Percentiles rank a stretch among this genome's conserved stretches.
Evolutionary conservation across 1,284 basidiomycete species (phyloP).

Genomic region (Pyrrhoderma noxium): DNA sequence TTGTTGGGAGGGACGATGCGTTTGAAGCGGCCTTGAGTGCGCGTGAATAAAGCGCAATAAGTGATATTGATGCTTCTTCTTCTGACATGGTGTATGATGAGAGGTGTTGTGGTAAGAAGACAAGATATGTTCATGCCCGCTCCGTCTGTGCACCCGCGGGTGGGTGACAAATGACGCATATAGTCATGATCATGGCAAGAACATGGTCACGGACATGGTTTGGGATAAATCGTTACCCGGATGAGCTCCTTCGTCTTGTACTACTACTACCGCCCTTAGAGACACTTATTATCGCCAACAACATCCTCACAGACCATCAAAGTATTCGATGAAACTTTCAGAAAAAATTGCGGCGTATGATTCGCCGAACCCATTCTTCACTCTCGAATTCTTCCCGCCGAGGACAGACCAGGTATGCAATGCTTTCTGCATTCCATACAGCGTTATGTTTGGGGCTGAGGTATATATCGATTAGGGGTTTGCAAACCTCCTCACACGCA

Average conservation of each 20-base stretch:
- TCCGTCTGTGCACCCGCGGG: too few species aligned
- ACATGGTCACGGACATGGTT: background rate
- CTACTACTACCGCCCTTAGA: too few species aligned
- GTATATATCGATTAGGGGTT: slow-evolving; percentile 52
- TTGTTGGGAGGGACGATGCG: slow-evolving; percentile 39
- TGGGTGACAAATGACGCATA: background rate
- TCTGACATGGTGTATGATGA: slow-evolving; percentile 13
- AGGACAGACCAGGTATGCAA: slow-evolving; percentile 71
- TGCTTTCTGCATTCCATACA: background rate
- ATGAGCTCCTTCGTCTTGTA: too few species aligned
- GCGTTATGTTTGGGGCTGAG: slow-evolving; percentile 10
- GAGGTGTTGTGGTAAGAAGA: background rate
- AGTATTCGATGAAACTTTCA: slow-evolving; percentile 58
- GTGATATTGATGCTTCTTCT: slow-evolving; percentile 21
- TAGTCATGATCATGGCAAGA: background rate
- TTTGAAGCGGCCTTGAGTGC: slow-evolving; percentile 38
- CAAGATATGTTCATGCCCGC: too few species aligned
- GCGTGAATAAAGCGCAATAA: slow-evolving; percentile 37
- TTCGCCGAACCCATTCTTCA: slow-evolving; percentile 60
- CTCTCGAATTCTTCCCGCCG: slow-evolving; percentile 95
- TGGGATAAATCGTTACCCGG: background rate
- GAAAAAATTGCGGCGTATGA: slow-evolving; percentile 50
- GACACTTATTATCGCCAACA: background rate
- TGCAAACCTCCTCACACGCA: slow-evolving; percentile 78
- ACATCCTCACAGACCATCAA: background rate